Evolutionary conservation across 2,329 filamentous ascomycete species (phyloP), one percentile per base, ranked within the genome.

Genomic region (Capronia coronata): DNA sequence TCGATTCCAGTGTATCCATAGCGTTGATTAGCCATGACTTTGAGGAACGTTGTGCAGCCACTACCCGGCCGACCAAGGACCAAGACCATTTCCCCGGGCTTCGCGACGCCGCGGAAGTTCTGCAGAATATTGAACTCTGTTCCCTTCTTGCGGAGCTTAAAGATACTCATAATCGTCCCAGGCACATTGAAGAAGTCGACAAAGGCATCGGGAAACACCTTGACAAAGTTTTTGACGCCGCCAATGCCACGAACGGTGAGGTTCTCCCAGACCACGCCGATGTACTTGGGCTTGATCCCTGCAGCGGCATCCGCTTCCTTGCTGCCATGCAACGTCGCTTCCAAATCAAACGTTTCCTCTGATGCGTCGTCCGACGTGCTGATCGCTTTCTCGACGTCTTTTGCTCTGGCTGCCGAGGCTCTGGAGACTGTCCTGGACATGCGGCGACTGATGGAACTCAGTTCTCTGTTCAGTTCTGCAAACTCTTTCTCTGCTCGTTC

Each of bases 61-160:
- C 78, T 82, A 0, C 87, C 87, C 0, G 87, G 87, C 54, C 82
- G 78, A 18, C 87, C 87, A 5, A 94, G 73, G 0, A 94, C 87
- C 1, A 94, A 73, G 0, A 91, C 78, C 88, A 95, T 94, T 72
- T 95, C 89, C 1, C 89, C 90, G 0, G 87, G 86, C 56, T 83
- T 82, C 49, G 81, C 79, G 1, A 86, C 75, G 25, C 84, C 69
- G 23, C 59, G 61, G 69, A 90, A 93, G 56, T 78, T 73, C 54
- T 87, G 76, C 19, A 94, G 69, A 39, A 94, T 82, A 4, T 87
- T 83, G 34, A 83, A 78, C 64, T 94, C 84, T 25, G 72, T 73
- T 1, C 82, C 82, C 64, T 86, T 86, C 49, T 78, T 79, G 0
- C 81, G 80, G 13, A 81, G 62, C 0, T 86, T 84, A 1, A 90